Conservation (phyloP, 306 rosid genomes). For the Begonia loranthoides region DNA sequence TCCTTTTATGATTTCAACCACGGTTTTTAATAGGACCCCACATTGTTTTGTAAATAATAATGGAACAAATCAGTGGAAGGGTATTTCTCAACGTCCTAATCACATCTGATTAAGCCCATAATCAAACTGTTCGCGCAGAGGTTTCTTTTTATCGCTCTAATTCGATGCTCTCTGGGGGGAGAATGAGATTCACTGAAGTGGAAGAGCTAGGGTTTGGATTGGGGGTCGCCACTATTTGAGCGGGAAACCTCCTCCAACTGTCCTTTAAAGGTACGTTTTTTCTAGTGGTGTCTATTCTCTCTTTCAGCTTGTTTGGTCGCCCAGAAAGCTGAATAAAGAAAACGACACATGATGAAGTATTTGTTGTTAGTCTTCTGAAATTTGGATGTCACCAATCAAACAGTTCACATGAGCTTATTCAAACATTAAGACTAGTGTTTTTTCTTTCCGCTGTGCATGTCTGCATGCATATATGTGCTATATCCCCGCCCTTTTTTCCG, state of each 20-base stretch:
- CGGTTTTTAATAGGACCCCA: not conserved
- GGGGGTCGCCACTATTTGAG: conserved; percentile 13
- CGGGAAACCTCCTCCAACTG: conserved; percentile 24
- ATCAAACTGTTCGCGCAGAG: conserved; percentile 5
- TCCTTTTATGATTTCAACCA: not conserved
- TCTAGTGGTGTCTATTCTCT: not conserved
- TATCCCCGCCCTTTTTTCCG: too few relatives aligned
- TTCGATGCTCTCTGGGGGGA: conserved; percentile 18
- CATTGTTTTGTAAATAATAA: not conserved
- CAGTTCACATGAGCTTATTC: too few relatives aligned
- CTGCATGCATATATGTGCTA: too few relatives aligned
- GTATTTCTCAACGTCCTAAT: conserved; percentile 5
- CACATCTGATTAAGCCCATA: not conserved
- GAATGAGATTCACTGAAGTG: conserved; percentile 15
- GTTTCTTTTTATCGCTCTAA: conserved; percentile 22
- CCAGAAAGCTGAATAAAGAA: conserved; percentile 21
- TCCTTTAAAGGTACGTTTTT: conserved; percentile 25
- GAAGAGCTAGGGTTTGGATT: conserved; percentile 12
- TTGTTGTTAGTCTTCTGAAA: not conserved
- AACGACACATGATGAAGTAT: conserved; percentile 3
- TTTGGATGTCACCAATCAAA: not conserved
- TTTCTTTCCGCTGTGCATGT: too few relatives aligned
- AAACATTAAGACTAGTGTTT: too few relatives aligned
- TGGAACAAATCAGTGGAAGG: too few relatives aligned
- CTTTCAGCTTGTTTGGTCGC: conserved; percentile 14